Evolutionary conservation across 768 basidiomycete genomes (phyloP), one percentile per base, ranked within the genome.

Genomic region (Sarcodon sp.): DNA sequence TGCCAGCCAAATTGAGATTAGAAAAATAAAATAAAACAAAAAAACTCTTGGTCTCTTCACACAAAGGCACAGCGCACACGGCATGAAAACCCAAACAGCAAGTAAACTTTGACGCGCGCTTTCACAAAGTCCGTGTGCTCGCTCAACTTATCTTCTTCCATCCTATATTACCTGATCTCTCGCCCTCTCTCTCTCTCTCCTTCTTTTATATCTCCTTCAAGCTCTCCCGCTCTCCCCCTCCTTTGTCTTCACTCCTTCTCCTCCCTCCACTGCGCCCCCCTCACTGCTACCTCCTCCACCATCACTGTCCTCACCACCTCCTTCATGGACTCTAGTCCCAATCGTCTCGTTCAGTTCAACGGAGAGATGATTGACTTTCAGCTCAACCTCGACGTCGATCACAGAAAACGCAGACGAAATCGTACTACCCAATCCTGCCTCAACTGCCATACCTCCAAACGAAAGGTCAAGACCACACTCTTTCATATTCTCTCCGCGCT

Each of bases 361-460:
- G 78, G 80, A 61, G 80, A 83, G 63, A 71, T 82, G 54, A 80
- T 85, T 76, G 83, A 86, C 65, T 71, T 85, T 50, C 83, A 87
- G 56, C 53, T 62, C 49, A 57, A 56, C 43, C 31, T 60, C 35
- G 61, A 62, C 37, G 55, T 62, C 4, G 61, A 62, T 48, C 61
- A 62, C 54, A 59, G 61, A 47, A 62, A 62, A 48, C 75, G 89
- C 57, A 81, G 90, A 61, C 76, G 91, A 59, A 94, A 94, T 68
- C 74, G 91, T 59, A 92, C 90, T 43, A 92, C 89, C 2, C 86
- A 92, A 69, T 87, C 85, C 18, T 81, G 79, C 56, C 68, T 81
- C 50, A 88, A 88, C 59, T 94, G 91, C 68, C 91, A 94, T 66
- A 91, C 89, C 41, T 91, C 90, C 47, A 94, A 94, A 68, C 71